Evolutionary conservation across 192 early-diverging fungal species (phyloP), one percentile per base, ranked within the genome.

Genomic region (Pilaira anomala): DNA sequence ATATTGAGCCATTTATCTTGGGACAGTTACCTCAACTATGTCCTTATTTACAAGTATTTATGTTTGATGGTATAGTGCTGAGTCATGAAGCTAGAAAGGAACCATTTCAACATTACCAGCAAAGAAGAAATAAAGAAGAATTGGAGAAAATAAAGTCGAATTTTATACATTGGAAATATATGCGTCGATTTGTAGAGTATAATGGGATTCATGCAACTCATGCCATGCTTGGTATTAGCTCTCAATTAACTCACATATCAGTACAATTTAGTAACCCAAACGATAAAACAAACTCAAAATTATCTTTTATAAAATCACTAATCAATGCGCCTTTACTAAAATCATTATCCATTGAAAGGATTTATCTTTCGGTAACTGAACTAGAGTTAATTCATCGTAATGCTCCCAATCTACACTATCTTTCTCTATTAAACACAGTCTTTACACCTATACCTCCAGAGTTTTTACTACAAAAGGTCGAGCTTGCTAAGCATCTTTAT

Each of bases 171-270:
- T 55, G 53, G 53, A 14, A 19, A 11, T 8, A 33, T 55, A 26
- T 55, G 9, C 16, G 30, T 9, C 53, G 30, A 11, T n/a, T 55
- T 4, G 53, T 55, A 11, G 26, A 55, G 16, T 55, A n/a, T 9
- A 55, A 33, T 18, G 53, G 53, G 8, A 55, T 55, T 9, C 12
- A 3, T 2, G 53, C 30, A 16, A 8, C 53, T 16, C 29, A 55
- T n/a, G 28, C 28, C 18, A 18, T 55, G 19, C 53, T 55, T 18
- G 30, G 26, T 30, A n/a, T 19, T 3, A 55, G 30, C 8, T 18
- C n/a, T 55, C 53, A n/a, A n/a, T n/a, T 55, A 26, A 55, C 53
- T 21, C 53, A 30, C 26, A 6, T 55, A 16, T 55, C 53, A 7
- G 16, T 55, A n/a, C 53, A 33, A 18, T 55, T 55, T 11, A 55